Conservation (phyloP, 306 rosid species). For the Cajanus cajan region DNA sequence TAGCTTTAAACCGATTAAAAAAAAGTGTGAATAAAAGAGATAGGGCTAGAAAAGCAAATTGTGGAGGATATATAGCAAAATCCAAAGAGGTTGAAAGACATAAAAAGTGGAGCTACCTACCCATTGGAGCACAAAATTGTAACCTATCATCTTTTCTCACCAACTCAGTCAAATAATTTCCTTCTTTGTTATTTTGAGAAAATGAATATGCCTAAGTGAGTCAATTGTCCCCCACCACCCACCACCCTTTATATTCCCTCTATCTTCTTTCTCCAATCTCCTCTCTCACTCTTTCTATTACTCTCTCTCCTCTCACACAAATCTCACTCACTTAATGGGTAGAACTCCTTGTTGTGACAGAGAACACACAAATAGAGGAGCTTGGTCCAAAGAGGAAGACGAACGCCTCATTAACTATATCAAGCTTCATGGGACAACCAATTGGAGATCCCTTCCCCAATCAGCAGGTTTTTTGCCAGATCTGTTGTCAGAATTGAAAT, state of each 20-base stretch:
- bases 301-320: not conserved
- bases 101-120: slow-evolving; percentile 40
- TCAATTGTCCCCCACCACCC: slow-evolving; percentile 35
- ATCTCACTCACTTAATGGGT: slow-evolving; percentile 26
- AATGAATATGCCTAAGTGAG: slow-evolving; percentile 29
- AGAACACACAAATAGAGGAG: slow-evolving; percentile 53
- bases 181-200: not conserved
- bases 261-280: not conserved
- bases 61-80: not conserved
- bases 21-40: not conserved
- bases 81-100: not conserved
- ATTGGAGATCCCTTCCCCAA: slow-evolving; percentile 62
- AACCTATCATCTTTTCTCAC: slow-evolving; percentile 49
- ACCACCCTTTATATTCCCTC: slow-evolving; percentile 35
- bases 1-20: not conserved
- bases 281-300: no score
- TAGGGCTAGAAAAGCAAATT: not conserved
- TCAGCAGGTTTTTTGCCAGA: slow-evolving; percentile 46
- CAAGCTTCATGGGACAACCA: slow-evolving; percentile 50
- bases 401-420: slow-evolving; percentile 49
- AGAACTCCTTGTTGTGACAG: slow-evolving; percentile 64
- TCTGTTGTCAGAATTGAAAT: no score
- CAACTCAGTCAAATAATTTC: slow-evolving; percentile 53
- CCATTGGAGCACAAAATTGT: slow-evolving; percentile 42
- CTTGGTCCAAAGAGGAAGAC: slow-evolving; percentile 74